phyloP scores from a whole-genome alignment of 352 stramenopile genomes.

The Hyphochytrium catenoides region DNA sequence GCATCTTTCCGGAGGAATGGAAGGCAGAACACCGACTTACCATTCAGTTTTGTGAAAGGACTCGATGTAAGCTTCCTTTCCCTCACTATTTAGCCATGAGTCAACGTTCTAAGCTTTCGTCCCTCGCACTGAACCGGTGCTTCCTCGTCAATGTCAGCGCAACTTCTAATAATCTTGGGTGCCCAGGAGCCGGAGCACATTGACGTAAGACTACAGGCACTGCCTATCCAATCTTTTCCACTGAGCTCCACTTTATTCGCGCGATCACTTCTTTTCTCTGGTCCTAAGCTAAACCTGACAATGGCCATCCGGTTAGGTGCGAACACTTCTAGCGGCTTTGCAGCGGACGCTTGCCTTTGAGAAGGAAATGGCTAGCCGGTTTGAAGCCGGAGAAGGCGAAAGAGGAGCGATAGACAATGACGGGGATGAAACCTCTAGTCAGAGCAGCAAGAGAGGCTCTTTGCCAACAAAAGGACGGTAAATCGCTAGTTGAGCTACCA shows the following conservation, averaged over 20 bases:
- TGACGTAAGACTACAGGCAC: conserved; percentile 24
- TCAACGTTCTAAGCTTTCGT: conserved; percentile 15
- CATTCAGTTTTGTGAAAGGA: conserved; percentile 70
- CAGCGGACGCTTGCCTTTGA: conserved; percentile 52
- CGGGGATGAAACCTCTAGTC: no score
- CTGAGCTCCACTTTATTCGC: not conserved
- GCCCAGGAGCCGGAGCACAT: conserved; percentile 35
- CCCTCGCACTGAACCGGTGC: not conserved
- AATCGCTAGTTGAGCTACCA: no score
- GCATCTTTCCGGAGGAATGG: conserved; percentile 88
- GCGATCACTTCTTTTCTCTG: no score
- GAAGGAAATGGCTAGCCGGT: conserved; percentile 30
- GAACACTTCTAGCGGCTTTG: conserved; percentile 33
- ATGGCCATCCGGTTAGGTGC: no score
- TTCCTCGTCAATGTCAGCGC: conserved; percentile 9
- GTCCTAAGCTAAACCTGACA: no score
- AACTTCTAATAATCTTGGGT: conserved; percentile 37
- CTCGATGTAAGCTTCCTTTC: no score
- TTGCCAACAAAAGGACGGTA: no score
- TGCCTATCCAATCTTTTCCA: not conserved
- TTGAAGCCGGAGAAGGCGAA: conserved; percentile 23
- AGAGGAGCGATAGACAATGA: no score
- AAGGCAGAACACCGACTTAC: conserved; percentile 76
- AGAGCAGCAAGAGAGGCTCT: no score
- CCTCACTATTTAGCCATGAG: no score